Conservation (phyloP, 495 filamentous ascomycete species). For the Penicillium roqueforti region DNA sequence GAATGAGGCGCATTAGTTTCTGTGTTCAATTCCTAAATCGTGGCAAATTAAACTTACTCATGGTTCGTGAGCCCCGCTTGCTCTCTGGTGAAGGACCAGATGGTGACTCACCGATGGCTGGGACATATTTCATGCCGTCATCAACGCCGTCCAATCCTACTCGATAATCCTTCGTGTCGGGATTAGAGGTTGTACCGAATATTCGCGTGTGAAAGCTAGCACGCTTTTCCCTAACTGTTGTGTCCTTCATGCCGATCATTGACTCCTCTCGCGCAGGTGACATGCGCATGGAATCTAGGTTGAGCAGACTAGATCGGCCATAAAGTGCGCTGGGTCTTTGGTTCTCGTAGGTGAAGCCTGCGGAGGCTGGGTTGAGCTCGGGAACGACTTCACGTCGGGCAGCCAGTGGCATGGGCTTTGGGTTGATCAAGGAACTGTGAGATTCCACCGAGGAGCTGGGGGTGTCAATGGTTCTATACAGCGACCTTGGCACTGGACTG, state of each 20-base stretch:
- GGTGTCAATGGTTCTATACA: background rate
- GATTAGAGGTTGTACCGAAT: conserved; percentile 3
- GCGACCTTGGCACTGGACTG: conserved; percentile 10
- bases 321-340: conserved; percentile 9
- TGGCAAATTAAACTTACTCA: conserved; percentile 13
- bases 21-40: background rate
- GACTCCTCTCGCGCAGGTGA: conserved; percentile 6
- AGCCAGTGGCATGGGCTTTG: conserved; percentile 1
- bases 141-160: conserved; percentile 2
- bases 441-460: background rate
- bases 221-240: conserved; percentile 9
- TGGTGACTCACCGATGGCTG: background rate
- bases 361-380: conserved; percentile 10
- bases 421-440: background rate
- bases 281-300: background rate
- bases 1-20: background rate
- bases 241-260: conserved; percentile 7
- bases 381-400: background rate
- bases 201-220: conserved; percentile 19
- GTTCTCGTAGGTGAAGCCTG: conserved; percentile 8
- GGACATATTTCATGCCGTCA: conserved; percentile 3
- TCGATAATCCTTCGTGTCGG: background rate
- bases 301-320: conserved; percentile 3
- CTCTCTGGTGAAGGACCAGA: conserved; percentile 7
- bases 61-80: conserved; percentile 8